Conservation (phyloP, 768 basidiomycete species). For the Boletus sp. region DNA sequence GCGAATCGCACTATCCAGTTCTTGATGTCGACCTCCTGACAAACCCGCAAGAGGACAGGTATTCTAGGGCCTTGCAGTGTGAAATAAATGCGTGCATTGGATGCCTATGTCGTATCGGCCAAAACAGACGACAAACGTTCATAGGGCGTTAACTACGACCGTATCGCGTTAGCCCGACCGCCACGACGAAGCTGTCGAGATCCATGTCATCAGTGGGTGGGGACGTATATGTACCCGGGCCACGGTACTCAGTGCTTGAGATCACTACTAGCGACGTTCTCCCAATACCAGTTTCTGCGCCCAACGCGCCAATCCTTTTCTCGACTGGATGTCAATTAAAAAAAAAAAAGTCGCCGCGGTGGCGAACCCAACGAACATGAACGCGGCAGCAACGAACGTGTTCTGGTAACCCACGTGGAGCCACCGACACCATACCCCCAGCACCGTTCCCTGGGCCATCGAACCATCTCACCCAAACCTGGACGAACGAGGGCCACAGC, state of each 20-base stretch:
- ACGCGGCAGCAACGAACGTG: constrained; percentile 18
- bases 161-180: background rate
- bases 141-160: background rate
- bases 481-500: too few relatives aligned
- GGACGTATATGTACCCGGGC: background rate
- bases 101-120: background rate
- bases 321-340: constrained; percentile 11
- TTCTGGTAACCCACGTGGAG: constrained; percentile 17
- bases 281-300: constrained; percentile 17
- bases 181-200: background rate
- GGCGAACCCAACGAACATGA: constrained; percentile 16
- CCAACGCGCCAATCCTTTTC: constrained; percentile 17
- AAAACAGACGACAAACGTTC: background rate
- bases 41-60: background rate
- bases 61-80: background rate
- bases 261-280: constrained; percentile 15
- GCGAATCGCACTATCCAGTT: background rate
- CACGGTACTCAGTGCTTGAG: constrained; percentile 11
- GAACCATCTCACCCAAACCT: background rate
- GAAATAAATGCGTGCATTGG: background rate
- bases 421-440: constrained; percentile 23
- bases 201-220: background rate
- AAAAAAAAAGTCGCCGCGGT: constrained; percentile 22
- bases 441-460: background rate
- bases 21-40: background rate